These are phyloP conservation scores for Hanseniaspora jakobsenii DNA, from an alignment of 805 yeast species.

Conservation along the genomic window DNA sequence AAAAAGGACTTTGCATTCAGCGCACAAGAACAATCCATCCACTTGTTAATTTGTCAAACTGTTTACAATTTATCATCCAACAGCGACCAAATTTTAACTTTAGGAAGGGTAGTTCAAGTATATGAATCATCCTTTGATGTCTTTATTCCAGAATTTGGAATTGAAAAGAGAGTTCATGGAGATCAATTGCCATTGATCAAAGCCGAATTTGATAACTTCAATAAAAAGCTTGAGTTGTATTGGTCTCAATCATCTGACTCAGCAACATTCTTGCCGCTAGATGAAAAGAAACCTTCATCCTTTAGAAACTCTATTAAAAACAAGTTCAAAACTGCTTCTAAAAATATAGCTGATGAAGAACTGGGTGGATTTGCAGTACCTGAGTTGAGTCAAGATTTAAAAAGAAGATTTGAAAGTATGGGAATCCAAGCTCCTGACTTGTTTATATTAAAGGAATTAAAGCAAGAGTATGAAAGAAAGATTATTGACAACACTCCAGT, in stretches of 20 bases:
- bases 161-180: slow-evolving; percentile 92
- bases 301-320: slow-evolving; percentile 69
- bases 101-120: slow-evolving; percentile 82
- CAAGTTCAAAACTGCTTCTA: slow-evolving; percentile 58
- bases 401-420: slow-evolving; percentile 38
- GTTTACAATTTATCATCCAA: slow-evolving; percentile 58
- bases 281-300: slow-evolving; percentile 66
- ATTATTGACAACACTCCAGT: neutral
- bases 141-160: slow-evolving; percentile 81
- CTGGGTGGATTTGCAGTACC: slow-evolving; percentile 24
- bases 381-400: slow-evolving; percentile 33
- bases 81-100: slow-evolving; percentile 71
- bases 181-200: slow-evolving; percentile 86
- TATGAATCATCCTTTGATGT: slow-evolving; percentile 95
- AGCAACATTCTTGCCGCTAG: slow-evolving; percentile 83
- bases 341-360: slow-evolving; percentile 51
- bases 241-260: slow-evolving; percentile 93
- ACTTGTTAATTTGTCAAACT: slow-evolving; percentile 69
- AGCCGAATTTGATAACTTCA: slow-evolving; percentile 74
- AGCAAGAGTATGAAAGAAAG: slow-evolving; percentile 17
- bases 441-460: slow-evolving; percentile 23
- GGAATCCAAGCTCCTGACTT: slow-evolving; percentile 40
- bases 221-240: slow-evolving; percentile 61
- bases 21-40: slow-evolving; percentile 93
- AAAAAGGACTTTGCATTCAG: slow-evolving; percentile 86